Percentiles rank a stretch among this genome's conserved stretches.
Evolutionary conservation across 2,329 filamentous ascomycete species (phyloP).

Genomic region (Alternaria sp.): DNA sequence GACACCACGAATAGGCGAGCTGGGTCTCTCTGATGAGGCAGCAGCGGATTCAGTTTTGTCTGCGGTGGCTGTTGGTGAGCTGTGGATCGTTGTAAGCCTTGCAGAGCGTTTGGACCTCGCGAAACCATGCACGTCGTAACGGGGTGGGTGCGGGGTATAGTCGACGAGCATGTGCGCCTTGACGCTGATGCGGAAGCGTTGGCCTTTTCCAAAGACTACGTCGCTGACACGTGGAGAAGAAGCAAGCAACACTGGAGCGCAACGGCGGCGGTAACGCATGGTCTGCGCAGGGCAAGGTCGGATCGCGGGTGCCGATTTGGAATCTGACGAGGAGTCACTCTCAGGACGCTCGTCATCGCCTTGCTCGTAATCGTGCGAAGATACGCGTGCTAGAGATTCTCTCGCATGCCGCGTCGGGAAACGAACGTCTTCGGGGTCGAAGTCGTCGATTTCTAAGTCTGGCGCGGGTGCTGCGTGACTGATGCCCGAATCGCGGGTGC

Average conservation of each 20-base stretch:
- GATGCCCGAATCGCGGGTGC: constrained; percentile 13
- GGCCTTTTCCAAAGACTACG: constrained; percentile 52
- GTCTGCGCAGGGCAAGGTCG: constrained; percentile 44
- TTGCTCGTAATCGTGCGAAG: constrained; percentile 28
- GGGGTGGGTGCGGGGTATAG: constrained; percentile 53
- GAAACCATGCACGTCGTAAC: constrained; percentile 52
- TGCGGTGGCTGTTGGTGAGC: not conserved
- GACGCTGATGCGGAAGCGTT: constrained; percentile 53
- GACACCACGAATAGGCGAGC: constrained; percentile 34
- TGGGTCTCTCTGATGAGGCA: constrained; percentile 23
- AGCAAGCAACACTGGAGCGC: constrained; percentile 53
- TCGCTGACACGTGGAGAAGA: constrained; percentile 55
- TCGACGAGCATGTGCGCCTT: constrained; percentile 51
- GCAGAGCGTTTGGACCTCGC: constrained; percentile 26
- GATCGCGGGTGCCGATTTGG: constrained; percentile 40
- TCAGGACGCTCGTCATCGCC: constrained; percentile 24
- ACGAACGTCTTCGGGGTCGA: constrained; percentile 47
- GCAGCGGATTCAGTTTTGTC: constrained; percentile 6
- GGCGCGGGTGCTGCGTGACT: constrained; percentile 15
- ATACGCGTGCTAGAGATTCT: constrained; percentile 15
- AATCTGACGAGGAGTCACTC: constrained; percentile 32
- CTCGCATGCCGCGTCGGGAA: constrained; percentile 34
- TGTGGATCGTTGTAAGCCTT: constrained; percentile 8
- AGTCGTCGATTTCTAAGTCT: constrained; percentile 45
- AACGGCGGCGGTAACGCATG: constrained; percentile 55